phyloP scores from a whole-genome alignment of 108 stramenopile genomes.

The Fistulifera pelliculosa region DNA sequence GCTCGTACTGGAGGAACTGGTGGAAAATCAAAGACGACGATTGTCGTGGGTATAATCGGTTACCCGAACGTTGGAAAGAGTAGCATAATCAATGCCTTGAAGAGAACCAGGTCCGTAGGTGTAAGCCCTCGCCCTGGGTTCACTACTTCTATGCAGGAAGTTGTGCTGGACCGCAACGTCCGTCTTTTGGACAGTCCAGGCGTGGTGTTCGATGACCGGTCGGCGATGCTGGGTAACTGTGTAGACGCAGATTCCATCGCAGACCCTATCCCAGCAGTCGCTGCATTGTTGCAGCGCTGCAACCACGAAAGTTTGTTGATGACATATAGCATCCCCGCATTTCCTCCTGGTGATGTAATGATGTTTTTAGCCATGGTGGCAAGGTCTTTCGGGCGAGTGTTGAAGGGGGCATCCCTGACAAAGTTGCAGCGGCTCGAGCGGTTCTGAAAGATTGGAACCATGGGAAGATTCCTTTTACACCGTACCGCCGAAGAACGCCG shows the following conservation, averaged over 20 bases:
- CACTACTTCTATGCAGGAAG: conserved; percentile 95
- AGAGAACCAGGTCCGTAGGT: conserved; percentile 86
- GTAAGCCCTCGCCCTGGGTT: conserved; percentile 94
- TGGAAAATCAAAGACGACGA: conserved; percentile 74
- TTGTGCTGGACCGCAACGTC: conserved; percentile 92
- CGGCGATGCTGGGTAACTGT: conserved; percentile 75
- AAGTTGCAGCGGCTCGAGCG: conserved; percentile 79
- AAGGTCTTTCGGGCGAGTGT: conserved; percentile 76
- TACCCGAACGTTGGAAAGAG: conserved; percentile 61
- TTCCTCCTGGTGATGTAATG: conserved; percentile 70
- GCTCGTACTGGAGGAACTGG: conserved; percentile 62
- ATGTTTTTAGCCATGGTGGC: conserved; percentile 95
- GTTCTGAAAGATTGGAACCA: conserved; percentile 97
- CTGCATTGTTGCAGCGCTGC: conserved; percentile 78
- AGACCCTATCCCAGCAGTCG: conserved; percentile 89
- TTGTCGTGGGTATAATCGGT: conserved; percentile 84
- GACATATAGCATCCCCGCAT: conserved; percentile 92
- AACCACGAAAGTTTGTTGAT: conserved; percentile 83
- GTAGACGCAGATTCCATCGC: conserved; percentile 89
- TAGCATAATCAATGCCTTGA: conserved; percentile 92
- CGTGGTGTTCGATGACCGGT: conserved; percentile 87
- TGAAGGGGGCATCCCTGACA: conserved; percentile 96
- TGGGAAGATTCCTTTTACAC: conserved; percentile 94
- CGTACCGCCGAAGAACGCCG: conserved; percentile 44
- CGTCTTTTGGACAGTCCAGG: conserved; percentile 97